Conservation (phyloP, 345 rosid genomes). For the Eucalyptus coolabah region DNA sequence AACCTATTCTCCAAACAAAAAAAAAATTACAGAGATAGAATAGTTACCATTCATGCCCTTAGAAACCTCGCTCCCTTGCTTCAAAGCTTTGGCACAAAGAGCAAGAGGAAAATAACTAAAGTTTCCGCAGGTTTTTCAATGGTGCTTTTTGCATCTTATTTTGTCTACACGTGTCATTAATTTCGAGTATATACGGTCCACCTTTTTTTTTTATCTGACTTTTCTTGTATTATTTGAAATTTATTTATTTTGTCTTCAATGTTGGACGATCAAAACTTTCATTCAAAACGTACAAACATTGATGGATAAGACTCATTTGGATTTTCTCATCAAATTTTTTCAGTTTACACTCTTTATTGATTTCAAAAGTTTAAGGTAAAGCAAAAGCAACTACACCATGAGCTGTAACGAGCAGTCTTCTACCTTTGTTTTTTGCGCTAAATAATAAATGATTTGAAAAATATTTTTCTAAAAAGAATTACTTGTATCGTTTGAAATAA, state of each 20-base stretch:
- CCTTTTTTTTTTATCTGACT: not conserved
- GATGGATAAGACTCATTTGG: not conserved
- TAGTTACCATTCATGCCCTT: not conserved
- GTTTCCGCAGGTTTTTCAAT: not conserved
- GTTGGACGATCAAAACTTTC: not conserved
- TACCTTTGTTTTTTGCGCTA: too few relatives aligned
- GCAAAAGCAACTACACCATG: not conserved
- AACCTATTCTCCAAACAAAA: rapidly evolving
- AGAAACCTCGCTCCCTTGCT: not conserved
- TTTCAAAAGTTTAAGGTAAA: not conserved
- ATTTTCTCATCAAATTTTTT: not conserved
- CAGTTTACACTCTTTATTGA: not conserved
- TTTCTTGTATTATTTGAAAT: not conserved
- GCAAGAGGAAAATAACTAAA: not conserved
- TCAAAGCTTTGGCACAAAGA: not conserved
- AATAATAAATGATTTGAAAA: too few relatives aligned
- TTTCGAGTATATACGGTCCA: not conserved
- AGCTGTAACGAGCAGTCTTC: too few relatives aligned
- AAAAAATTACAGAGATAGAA: too few relatives aligned
- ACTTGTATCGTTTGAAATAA: too few relatives aligned
- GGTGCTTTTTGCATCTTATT: not conserved
- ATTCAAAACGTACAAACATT: not conserved
- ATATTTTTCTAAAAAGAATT: too few relatives aligned
- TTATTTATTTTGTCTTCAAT: not conserved
- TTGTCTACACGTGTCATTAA: not conserved